phyloP scores from a whole-genome alignment of 1,284 basidiomycete species.

The Amylostereum areolatum region DNA sequence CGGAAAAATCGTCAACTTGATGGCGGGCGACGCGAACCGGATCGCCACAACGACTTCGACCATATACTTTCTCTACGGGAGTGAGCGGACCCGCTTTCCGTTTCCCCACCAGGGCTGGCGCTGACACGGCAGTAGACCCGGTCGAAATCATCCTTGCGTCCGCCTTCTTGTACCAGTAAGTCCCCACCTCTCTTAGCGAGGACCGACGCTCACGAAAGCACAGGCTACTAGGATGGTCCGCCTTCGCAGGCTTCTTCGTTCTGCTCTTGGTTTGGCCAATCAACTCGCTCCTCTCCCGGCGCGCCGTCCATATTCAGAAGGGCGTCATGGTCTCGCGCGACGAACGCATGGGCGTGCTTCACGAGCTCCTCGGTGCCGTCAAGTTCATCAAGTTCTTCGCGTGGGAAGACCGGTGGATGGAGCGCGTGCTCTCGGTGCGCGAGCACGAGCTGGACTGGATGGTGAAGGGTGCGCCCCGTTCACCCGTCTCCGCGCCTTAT shows the following conservation, averaged over 20 bases:
- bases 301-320: constrained; percentile 68
- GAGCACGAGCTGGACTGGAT: constrained; percentile 65
- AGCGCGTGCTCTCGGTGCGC: constrained; percentile 50
- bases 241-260: constrained; percentile 83
- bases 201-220: constrained; percentile 7
- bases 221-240: constrained; percentile 78
- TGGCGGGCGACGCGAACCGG: constrained; percentile 64
- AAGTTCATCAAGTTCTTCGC: constrained; percentile 89
- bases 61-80: constrained; percentile 61
- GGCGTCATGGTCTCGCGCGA: constrained; percentile 71
- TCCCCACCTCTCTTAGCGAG: constrained; percentile 6
- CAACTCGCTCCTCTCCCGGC: constrained; percentile 58
- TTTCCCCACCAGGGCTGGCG: too few species aligned
- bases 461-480: constrained; percentile 44
- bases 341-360: constrained; percentile 80
- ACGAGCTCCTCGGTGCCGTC: constrained; percentile 76
- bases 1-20: constrained; percentile 76
- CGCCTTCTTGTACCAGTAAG: constrained; percentile 75
- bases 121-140: constrained; percentile 38
- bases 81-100: constrained; percentile 22
- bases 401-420: constrained; percentile 75
- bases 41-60: constrained; percentile 44
- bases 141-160: constrained; percentile 78
- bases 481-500: constrained; percentile 16
- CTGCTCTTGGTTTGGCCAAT: constrained; percentile 70